A percentile compares a stretch with the other conserved stretches of the same genome.
These are phyloP conservation scores for Malus sylvestris DNA, from an alignment of 306 rosid genomes.

Conservation along the genomic window DNA sequence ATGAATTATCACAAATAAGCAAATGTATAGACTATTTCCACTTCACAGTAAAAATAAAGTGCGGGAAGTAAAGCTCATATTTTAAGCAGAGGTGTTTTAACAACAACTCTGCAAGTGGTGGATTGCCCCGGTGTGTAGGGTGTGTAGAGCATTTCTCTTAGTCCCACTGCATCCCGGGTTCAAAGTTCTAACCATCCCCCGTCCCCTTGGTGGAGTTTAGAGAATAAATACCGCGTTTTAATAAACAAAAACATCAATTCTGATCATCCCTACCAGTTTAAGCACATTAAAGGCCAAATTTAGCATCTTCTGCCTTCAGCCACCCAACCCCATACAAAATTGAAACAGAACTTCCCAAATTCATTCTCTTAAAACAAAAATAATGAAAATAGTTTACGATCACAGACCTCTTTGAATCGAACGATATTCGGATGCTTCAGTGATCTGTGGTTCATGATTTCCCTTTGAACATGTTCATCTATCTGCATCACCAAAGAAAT, in stretches of 20 bases:
- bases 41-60: background rate
- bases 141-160: too few species aligned
- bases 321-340: background rate
- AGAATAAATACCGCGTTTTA: background rate
- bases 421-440: slow-evolving; percentile 77
- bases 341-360: background rate
- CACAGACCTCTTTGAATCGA: slow-evolving; percentile 71
- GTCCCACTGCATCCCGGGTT: background rate
- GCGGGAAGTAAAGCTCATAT: background rate
- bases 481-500: slow-evolving; percentile 37
- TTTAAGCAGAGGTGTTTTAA: background rate
- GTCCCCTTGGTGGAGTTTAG: background rate
- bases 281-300: background rate
- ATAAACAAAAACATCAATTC: background rate
- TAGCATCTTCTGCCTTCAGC: background rate
- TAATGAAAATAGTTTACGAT: background rate
- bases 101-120: background rate
- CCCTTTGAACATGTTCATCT: slow-evolving; percentile 73
- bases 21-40: background rate
- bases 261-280: background rate
- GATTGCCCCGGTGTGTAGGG: too few species aligned
- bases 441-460: slow-evolving; percentile 88
- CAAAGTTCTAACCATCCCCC: background rate
- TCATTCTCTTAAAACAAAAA: background rate
- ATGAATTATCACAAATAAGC: background rate